Evolutionary conservation across 2,329 filamentous ascomycete genomes (phyloP).

Genomic region (Colletotrichum limetticola): DNA sequence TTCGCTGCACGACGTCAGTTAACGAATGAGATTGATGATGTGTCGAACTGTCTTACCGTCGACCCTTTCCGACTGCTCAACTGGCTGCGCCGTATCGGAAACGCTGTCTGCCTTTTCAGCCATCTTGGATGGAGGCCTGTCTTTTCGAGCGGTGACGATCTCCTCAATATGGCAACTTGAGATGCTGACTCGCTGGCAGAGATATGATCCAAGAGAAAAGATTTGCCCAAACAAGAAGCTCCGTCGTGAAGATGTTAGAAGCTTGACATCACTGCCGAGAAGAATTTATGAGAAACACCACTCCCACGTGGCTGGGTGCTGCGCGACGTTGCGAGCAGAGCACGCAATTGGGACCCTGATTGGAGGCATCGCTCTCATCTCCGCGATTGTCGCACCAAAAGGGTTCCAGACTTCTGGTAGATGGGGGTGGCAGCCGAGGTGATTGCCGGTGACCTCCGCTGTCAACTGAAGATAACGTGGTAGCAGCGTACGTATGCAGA

Average conservation of each 20-base stretch:
- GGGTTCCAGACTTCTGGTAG: neutral
- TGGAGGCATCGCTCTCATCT: slow-evolving; percentile 9
- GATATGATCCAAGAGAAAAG: neutral
- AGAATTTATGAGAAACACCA: neutral
- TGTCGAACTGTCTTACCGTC: neutral
- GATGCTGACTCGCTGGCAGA: neutral
- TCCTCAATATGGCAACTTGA: neutral
- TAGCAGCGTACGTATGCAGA: neutral
- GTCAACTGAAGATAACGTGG: neutral
- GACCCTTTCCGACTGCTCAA: neutral
- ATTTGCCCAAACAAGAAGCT: neutral
- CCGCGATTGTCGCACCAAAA: neutral
- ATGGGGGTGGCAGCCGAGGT: neutral
- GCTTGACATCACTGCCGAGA: neutral
- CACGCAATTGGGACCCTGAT: slow-evolving; percentile 25
- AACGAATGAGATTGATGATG: neutral
- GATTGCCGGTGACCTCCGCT: neutral
- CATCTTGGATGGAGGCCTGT: neutral
- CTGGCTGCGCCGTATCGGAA: neutral
- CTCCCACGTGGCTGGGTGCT: neutral
- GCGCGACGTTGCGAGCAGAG: slow-evolving; percentile 20
- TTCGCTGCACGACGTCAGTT: neutral
- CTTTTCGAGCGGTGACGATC: neutral
- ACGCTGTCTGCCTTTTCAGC: neutral
- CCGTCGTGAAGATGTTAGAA: neutral